These are phyloP conservation scores for Aphanomyces euteiches DNA, from an alignment of 352 stramenopile genomes.

Conservation along the genomic window DNA sequence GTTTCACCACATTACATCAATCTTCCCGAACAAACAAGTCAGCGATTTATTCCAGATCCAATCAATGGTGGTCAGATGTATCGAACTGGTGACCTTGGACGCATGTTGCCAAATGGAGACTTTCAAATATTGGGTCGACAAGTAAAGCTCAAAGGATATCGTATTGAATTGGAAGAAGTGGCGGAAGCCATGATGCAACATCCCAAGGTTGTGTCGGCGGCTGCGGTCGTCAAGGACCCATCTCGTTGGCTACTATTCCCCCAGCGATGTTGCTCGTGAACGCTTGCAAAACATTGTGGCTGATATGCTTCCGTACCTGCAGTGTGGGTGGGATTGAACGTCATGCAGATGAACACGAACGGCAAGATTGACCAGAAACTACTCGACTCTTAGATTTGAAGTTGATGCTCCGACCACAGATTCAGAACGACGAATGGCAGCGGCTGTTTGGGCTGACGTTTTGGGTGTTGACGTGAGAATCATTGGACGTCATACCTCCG, in stretches of 20 bases:
- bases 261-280: slow-evolving; percentile 60
- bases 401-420: slow-evolving; percentile 44
- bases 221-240: slow-evolving; percentile 88
- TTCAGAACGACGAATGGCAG: slow-evolving; percentile 55
- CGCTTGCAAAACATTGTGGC: slow-evolving; percentile 66
- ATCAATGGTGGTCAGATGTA: slow-evolving; percentile 83
- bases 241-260: slow-evolving; percentile 90
- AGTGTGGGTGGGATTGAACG: slow-evolving; percentile 74
- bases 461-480: slow-evolving; percentile 57
- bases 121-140: slow-evolving; percentile 92
- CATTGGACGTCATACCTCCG: slow-evolving; percentile 55
- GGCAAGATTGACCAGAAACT: slow-evolving; percentile 89
- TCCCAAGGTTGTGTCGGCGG: slow-evolving; percentile 73
- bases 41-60: slow-evolving; percentile 72
- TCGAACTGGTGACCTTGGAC: slow-evolving; percentile 87
- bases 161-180: slow-evolving; percentile 89
- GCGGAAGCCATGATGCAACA: slow-evolving; percentile 88
- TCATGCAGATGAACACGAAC: slow-evolving; percentile 81
- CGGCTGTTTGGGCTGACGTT: slow-evolving; percentile 64
- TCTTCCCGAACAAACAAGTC: slow-evolving; percentile 67
- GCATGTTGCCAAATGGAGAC: slow-evolving; percentile 87
- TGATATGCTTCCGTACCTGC: slow-evolving; percentile 77
- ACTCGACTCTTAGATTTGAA: slow-evolving; percentile 72
- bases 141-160: slow-evolving; percentile 95
- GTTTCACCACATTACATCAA: slow-evolving; percentile 82